Evolutionary conservation across 108 stramenopile species (phyloP).

Genomic region (Cyclotella atomus): DNA sequence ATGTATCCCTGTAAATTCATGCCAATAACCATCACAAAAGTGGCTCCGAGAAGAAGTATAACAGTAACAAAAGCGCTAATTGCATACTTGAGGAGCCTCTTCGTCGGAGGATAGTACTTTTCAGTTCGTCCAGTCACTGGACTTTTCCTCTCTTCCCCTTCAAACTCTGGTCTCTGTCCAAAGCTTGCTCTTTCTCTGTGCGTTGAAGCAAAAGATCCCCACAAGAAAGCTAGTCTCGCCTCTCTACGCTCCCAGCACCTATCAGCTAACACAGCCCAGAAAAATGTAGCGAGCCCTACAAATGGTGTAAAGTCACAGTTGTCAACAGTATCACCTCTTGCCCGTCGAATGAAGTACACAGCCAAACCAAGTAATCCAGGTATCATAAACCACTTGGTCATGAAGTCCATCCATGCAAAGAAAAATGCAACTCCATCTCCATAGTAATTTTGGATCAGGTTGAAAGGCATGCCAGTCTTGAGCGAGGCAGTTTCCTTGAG

Average conservation of each 20-base stretch:
- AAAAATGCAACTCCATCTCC: constrained; percentile 71
- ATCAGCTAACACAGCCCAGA: constrained; percentile 69
- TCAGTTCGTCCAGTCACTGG: constrained; percentile 71
- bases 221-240: constrained; percentile 52
- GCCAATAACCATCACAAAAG: constrained; percentile 73
- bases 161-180: constrained; percentile 61
- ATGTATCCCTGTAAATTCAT: constrained; percentile 87
- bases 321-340: constrained; percentile 66
- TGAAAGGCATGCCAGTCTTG: constrained; percentile 43
- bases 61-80: constrained; percentile 62
- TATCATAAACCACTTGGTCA: constrained; percentile 52
- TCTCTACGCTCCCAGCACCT: constrained; percentile 76
- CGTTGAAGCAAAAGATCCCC: constrained; percentile 55
- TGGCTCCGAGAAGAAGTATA: constrained; percentile 63
- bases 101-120: constrained; percentile 55
- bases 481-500: constrained; percentile 35
- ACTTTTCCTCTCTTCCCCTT: constrained; percentile 55
- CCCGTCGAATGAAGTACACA: constrained; percentile 38
- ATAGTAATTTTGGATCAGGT: constrained; percentile 63
- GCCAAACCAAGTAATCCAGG: constrained; percentile 56
- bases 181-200: constrained; percentile 24
- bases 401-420: constrained; percentile 77
- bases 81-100: constrained; percentile 62
- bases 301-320: constrained; percentile 72
- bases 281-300: constrained; percentile 62